A percentile compares a stretch with the other conserved stretches of the same genome.
These are phyloP conservation scores for Gentiana macrophylla DNA, from an alignment of 257 asterid species.

Conservation along the genomic window DNA sequence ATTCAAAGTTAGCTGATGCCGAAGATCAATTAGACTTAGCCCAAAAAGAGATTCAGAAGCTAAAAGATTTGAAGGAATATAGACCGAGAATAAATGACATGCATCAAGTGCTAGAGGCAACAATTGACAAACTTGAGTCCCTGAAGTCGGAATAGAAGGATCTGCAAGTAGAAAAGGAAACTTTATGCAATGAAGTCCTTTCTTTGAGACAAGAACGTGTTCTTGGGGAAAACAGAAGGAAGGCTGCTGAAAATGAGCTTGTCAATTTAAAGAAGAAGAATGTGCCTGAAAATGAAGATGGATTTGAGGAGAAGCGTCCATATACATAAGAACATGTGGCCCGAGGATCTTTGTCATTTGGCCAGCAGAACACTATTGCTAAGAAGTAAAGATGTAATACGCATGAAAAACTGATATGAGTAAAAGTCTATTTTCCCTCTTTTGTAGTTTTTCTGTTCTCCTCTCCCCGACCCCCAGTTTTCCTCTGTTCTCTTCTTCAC, in stretches of 20 bases:
- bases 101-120: slow-evolving; percentile 47
- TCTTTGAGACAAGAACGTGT: slow-evolving; percentile 40
- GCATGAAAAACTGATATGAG: too few species aligned
- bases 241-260: slow-evolving; percentile 67
- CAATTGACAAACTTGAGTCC: slow-evolving; percentile 36
- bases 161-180: slow-evolving; percentile 53
- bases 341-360: slow-evolving; percentile 36
- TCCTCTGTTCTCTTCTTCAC: too few species aligned
- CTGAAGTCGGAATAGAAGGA: slow-evolving; percentile 38
- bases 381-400: slow-evolving; percentile 16
- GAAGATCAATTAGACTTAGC: slow-evolving; percentile 45
- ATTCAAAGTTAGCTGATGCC: slow-evolving; percentile 24
- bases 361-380: slow-evolving; percentile 68
- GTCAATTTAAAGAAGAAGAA: slow-evolving; percentile 32
- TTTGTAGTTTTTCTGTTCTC: too few species aligned
- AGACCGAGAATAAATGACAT: slow-evolving; percentile 40
- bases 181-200: slow-evolving; percentile 41
- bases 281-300: slow-evolving; percentile 81
- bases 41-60: slow-evolving; percentile 23
- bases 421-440: too few species aligned
- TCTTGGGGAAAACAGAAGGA: slow-evolving; percentile 59
- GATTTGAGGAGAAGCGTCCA: slow-evolving; percentile 79
- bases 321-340: slow-evolving; percentile 38
- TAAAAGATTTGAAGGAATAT: slow-evolving; percentile 45
- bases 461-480: too few species aligned